Evolutionary conservation across 306 rosid species (phyloP), one percentile per base, ranked within the genome.

Genomic region (Pterocarpus macrocarpus): DNA sequence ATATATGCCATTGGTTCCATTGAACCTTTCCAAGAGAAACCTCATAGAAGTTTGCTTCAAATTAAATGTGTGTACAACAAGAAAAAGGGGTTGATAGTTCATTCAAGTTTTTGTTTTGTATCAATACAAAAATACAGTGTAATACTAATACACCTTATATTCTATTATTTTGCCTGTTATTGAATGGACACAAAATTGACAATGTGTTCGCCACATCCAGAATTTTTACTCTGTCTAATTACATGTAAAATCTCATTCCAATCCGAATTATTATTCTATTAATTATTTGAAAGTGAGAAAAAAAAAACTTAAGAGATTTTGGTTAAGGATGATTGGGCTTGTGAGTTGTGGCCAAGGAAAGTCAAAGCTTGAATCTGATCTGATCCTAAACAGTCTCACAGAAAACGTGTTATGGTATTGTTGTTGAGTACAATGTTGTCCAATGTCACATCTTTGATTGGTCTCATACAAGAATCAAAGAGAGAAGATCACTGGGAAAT

Each of bases 281-380:
- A 43, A 43, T 17, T 36, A 16, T 13, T 68, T 63, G 38, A 3
- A 14, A 76, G 9, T 4, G 5, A 43, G 0, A 33, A 7, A 32
- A 1, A 9, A 71, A 30, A 38, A 6, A 49, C 1, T 2, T 11
- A 33, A 58, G 49, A 57, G 28, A 22, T 71, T 35, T 7, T 36
- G 8, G 58, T 77, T 65, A 8, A 33, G 41, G n/a, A 30, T 59
- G 65, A 53, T 2, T 28, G 13, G 57, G 73, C 43, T 52, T 61
- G n/a, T 43, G 49, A 43, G 49, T 38, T 38, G 41, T 75, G 65
- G 34, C 39, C 8, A 4, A 45, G 75, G 52, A 66, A 3, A 45
- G 32, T 62, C 56, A 67, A 16, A 62, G 73, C n/a, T 68, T 61
- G 66, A 69, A 74, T 63, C 64, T 67, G 62, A 68, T 81, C 43